Evolutionary conservation across 1,284 basidiomycete genomes (phyloP), one percentile per base, ranked within the genome.

Genomic region (Moniliella sp.): DNA sequence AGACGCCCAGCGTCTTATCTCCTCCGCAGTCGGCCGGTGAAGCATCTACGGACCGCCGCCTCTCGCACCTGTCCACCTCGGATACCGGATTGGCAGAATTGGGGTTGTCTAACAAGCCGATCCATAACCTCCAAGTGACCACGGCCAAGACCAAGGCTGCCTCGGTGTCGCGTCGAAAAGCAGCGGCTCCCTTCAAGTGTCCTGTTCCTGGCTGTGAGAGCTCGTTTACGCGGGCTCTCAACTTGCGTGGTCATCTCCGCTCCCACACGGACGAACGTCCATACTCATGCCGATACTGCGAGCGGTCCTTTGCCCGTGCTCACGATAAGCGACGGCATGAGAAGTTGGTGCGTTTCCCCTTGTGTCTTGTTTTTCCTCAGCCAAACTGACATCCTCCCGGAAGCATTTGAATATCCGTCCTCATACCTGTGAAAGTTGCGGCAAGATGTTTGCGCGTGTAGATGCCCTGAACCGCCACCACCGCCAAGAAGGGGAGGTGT

Each of bases 181-280:
- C 86, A 55, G 79, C 82, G 60, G 84, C 82, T 0, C 72, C 79
- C 47, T 88, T 88, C 62, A 69, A 74, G 32, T 93, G 84, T 62
- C 84, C 84, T 14, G 81, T 93, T 5, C 82, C 83, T 9, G 84
- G 82, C 9, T 93, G 84, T 64, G 80, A 79, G 30, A 84, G 80
- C n/a, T n/a, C 84, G 3, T 93, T 46, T 39, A 52, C 48, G 18
- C 36, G 46, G n/a, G 64, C 65, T 46, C 66, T 66, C 61, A 67
- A 67, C 39, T 38, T 66, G 37, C 60, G 66, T 74, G 84, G 86
- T 31, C 86, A 93, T 65, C 62, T 93, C 45, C 73, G 84, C 48
- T 88, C 83, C n/a, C 84, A 93, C 61, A 88, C 83, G 15, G 83
- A 88, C 61, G 82, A 91, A 62, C n/a, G 82, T 36, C 84, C 84